Evolutionary conservation across 805 yeast species (phyloP), one percentile per base, ranked within the genome.

Genomic region (Blastobotrys americana): DNA sequence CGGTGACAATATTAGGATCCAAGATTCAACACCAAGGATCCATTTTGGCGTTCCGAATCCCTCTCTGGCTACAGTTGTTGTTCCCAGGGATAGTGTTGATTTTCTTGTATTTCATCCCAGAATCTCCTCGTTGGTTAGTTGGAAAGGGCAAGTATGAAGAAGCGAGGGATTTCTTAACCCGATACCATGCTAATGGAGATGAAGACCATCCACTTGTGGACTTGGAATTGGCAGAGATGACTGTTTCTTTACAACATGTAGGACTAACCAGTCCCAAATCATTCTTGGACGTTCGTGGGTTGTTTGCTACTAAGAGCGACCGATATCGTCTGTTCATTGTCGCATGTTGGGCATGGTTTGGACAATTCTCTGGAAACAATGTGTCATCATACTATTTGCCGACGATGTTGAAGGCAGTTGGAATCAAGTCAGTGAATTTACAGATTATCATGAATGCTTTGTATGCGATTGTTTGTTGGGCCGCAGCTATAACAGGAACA

Each of bases 101-200:
- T 16, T 68, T 70, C 20, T 57, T 69, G 33, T 57, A 76, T 35
- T 73, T 78, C 34, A 65, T 89, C n/a, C 97, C 97, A 0, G 97
- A 89, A 63, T 78, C 89, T 35, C 96, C 96, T 0, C 71, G 96
- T 47, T 89, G 73, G 66, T 79, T 75, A 57, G 86, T 88, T 4
- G 78, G 77, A 55, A 79, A 82, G 51, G 82, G 82, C 59, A 46
- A 71, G 64, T 48, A 70, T 70, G 55, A 65, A 64, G 59, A 58
- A 44, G 64, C 59, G n/a, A 49, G 55, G 44, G 77, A 72, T 43
- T 71, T 52, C 22, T 22, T 52, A n/a, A 34, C 42, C 37, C 23
- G 46, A 13, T 48, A 20, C 43, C 52, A 48, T 41, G 46, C 46
- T 23, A 50, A 48, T 39, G 52, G 52, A 5, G 49, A 48, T 22